Evolutionary conservation across 73 alveolate species (phyloP).

Genomic region (Paramecium sexaurelia): DNA sequence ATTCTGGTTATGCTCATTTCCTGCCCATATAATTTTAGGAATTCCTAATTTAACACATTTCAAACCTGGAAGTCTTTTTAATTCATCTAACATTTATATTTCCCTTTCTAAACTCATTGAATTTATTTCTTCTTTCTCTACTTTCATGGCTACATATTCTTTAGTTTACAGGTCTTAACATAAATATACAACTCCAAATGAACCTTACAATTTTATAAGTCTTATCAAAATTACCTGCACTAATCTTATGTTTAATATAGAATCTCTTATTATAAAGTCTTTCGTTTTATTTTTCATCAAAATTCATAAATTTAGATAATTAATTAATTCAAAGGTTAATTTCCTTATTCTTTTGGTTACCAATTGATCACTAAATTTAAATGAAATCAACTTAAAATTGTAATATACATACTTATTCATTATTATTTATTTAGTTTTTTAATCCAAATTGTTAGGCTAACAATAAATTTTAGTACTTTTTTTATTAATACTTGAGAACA

Average conservation of each 20-base stretch:
- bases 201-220: background rate
- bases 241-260: background rate
- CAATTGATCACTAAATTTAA: no score
- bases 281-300: background rate
- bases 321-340: background rate
- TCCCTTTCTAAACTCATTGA: conserved; percentile 49
- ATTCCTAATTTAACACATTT: background rate
- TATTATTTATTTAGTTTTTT: no score
- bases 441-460: no score
- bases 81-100: conserved; percentile 25
- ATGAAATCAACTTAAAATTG: no score
- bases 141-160: conserved; percentile 51
- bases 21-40: conserved; percentile 57
- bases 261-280: background rate
- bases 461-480: no score
- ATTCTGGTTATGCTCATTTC: conserved; percentile 58
- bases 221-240: background rate
- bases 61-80: background rate
- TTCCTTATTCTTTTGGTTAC: no score
- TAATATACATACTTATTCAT: no score
- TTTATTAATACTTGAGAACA: no score
- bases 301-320: background rate
- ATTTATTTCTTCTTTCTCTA: conserved; percentile 55
- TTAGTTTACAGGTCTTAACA: conserved; percentile 46
- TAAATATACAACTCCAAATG: conserved; percentile 10